These are phyloP conservation scores for Alternaria dauci DNA, from an alignment of 2,329 filamentous ascomycete species.

Conservation along the genomic window DNA sequence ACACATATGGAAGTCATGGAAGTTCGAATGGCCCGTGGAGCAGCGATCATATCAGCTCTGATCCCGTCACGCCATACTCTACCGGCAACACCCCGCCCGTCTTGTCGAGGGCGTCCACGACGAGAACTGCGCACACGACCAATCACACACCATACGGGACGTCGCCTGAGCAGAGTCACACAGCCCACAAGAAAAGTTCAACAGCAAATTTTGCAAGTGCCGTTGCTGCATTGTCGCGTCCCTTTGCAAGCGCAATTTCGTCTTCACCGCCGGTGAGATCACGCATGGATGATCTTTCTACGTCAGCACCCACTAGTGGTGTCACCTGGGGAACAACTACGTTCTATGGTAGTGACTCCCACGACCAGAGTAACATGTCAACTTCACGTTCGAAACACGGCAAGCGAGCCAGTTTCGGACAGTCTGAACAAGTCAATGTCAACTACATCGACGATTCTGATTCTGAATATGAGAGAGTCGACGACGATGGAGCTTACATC, in stretches of 20 bases:
- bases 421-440: slow-evolving; percentile 41
- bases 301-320: slow-evolving; percentile 53
- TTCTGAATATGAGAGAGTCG: slow-evolving; percentile 39
- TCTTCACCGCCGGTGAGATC: slow-evolving; percentile 51
- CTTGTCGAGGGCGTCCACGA: slow-evolving; percentile 51
- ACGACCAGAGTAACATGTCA: slow-evolving; percentile 37
- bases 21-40: slow-evolving; percentile 62
- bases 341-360: slow-evolving; percentile 48
- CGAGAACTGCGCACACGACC: slow-evolving; percentile 46
- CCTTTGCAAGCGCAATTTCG: slow-evolving; percentile 49
- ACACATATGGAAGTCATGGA: slow-evolving; percentile 58
- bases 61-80: slow-evolving; percentile 61
- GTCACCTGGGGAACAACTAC: slow-evolving; percentile 59
- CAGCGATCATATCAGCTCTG: slow-evolving; percentile 50
- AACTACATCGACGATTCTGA: slow-evolving; percentile 47
- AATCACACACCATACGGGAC: slow-evolving; percentile 54
- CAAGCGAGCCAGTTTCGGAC: slow-evolving; percentile 51
- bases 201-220: slow-evolving; percentile 52
- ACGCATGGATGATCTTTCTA: slow-evolving; percentile 52
- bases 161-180: slow-evolving; percentile 52
- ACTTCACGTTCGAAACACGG: slow-evolving; percentile 47
- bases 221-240: slow-evolving; percentile 51
- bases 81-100: slow-evolving; percentile 62
- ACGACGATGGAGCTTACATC: slow-evolving; percentile 19
- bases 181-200: slow-evolving; percentile 41